These are phyloP conservation scores for Litsea cubeba DNA, from an alignment of 164 flowering plant species.

Conservation along the genomic window DNA sequence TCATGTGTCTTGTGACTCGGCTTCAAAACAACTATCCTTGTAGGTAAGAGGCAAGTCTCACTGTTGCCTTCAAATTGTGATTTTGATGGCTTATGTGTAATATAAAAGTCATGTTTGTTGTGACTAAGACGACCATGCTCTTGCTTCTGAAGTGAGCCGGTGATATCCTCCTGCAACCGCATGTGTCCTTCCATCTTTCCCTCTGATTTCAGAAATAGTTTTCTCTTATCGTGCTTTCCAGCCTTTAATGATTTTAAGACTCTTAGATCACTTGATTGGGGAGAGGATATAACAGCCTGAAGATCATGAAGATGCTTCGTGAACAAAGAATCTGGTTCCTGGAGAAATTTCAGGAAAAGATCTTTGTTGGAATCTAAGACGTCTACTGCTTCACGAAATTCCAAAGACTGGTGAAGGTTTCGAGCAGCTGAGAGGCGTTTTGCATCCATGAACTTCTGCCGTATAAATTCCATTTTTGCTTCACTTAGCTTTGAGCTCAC, in stretches of 20 bases:
- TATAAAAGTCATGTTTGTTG: slow-evolving; percentile 12
- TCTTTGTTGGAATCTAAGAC: slow-evolving; percentile 60
- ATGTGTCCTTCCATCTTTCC: slow-evolving; percentile 17
- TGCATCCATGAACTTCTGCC: slow-evolving; percentile 56
- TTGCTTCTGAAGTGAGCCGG: slow-evolving; percentile 18
- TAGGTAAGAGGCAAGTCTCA: slow-evolving; percentile 31
- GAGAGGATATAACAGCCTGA: slow-evolving; percentile 27
- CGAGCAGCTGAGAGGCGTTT: slow-evolving; percentile 58
- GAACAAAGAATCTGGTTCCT: slow-evolving; percentile 73
- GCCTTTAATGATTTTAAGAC: slow-evolving; percentile 29
- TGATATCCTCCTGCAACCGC: slow-evolving; percentile 13
- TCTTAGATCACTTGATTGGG: slow-evolving; percentile 26
- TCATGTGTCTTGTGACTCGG: slow-evolving; percentile 54
- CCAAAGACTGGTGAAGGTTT: slow-evolving; percentile 53
- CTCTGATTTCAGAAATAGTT: slow-evolving; percentile 17
- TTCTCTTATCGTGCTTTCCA: slow-evolving; percentile 17
- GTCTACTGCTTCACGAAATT: slow-evolving; percentile 60
- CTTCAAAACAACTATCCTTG: slow-evolving; percentile 83
- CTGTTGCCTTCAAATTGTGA: slow-evolving; percentile 15
- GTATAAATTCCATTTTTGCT: slow-evolving; percentile 42
- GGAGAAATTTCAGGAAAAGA: slow-evolving; percentile 56
- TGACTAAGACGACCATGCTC: slow-evolving; percentile 12
- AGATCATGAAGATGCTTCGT: slow-evolving; percentile 60
- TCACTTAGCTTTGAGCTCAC: slow-evolving; percentile 25
- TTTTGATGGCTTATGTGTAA: slow-evolving; percentile 23